phyloP scores from a whole-genome alignment of 352 stramenopile species.

The Pythium diclinum region DNA sequence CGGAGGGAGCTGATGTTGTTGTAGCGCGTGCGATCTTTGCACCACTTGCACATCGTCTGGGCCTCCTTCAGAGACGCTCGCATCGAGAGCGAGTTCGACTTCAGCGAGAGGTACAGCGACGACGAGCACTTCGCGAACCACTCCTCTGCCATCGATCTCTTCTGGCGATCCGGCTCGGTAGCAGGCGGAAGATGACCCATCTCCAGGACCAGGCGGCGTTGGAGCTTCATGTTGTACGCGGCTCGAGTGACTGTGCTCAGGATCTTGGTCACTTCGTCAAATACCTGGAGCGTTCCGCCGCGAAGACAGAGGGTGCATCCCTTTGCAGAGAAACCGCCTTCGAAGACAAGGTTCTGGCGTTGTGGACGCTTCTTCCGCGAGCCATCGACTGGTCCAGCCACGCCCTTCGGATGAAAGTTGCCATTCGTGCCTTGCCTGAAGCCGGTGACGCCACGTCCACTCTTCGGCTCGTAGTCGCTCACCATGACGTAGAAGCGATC shows the following conservation, averaged over 20 bases:
- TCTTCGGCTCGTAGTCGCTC: slow-evolving; percentile 75
- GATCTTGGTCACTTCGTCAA: slow-evolving; percentile 66
- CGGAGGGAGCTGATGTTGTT: slow-evolving; percentile 84
- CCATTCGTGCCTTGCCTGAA: slow-evolving; percentile 37
- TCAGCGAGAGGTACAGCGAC: slow-evolving; percentile 81
- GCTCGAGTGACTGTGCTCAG: slow-evolving; percentile 58
- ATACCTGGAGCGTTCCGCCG: slow-evolving; percentile 55
- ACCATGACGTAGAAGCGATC: slow-evolving; percentile 83
- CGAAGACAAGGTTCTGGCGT: slow-evolving; percentile 84
- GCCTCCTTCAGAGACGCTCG: slow-evolving; percentile 77
- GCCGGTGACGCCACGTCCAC: slow-evolving; percentile 44
- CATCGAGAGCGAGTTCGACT: slow-evolving; percentile 85
- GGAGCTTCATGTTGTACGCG: slow-evolving; percentile 81
- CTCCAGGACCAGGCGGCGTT: slow-evolving; percentile 53
- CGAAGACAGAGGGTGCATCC: slow-evolving; percentile 83
- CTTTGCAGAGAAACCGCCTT: slow-evolving; percentile 67
- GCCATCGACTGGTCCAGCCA: slow-evolving; percentile 7
- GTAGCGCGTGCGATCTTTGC: slow-evolving; percentile 76
- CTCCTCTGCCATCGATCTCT: slow-evolving; percentile 72
- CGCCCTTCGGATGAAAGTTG: slow-evolving; percentile 18
- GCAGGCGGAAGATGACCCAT: slow-evolving; percentile 56
- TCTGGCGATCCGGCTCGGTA: slow-evolving; percentile 28
- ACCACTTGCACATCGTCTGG: slow-evolving; percentile 80
- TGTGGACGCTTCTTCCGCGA: slow-evolving; percentile 55
- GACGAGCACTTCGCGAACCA: slow-evolving; percentile 80